phyloP scores from a whole-genome alignment of 371 early-diverging fungal species.

The Zopfochytrium polystomum region DNA sequence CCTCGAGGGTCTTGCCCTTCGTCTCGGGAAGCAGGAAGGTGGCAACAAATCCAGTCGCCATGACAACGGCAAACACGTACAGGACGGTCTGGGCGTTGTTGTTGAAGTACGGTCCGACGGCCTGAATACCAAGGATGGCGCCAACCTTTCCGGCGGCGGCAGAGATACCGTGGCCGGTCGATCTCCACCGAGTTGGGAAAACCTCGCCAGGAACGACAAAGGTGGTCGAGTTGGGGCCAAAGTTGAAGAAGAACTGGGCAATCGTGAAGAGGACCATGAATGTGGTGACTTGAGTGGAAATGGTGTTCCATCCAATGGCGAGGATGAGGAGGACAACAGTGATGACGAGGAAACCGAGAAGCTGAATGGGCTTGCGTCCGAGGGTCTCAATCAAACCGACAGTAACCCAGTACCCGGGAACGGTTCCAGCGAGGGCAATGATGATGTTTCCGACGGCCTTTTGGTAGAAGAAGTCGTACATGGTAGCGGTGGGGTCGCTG shows the following conservation, averaged over 20 bases:
- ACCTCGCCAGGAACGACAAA: constrained; percentile 81
- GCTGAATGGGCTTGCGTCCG: constrained; percentile 79
- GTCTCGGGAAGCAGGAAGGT: constrained; percentile 73
- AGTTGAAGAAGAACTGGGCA: constrained; percentile 86
- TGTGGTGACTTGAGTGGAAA: constrained; percentile 34
- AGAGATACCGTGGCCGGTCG: constrained; percentile 85
- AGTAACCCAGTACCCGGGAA: constrained; percentile 70
- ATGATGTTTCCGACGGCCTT: constrained; percentile 26
- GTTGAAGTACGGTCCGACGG: constrained; percentile 29
- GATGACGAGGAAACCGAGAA: constrained; percentile 62
- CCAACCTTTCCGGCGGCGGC: constrained; percentile 85
- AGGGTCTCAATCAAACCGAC: constrained; percentile 71
- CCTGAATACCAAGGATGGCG: constrained; percentile 58
- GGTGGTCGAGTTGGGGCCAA: constrained; percentile 88
- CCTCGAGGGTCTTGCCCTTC: constrained; percentile 68
- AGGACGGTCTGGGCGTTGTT: constrained; percentile 14
- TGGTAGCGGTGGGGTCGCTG: constrained; percentile 33
- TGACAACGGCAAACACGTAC: constrained; percentile 28
- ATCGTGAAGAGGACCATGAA: constrained; percentile 73
- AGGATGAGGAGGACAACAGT: constrained; percentile 73
- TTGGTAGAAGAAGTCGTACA: constrained; percentile 20
- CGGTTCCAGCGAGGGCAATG: constrained; percentile 20
- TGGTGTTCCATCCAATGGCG: constrained; percentile 14
- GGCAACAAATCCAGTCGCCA: constrained; percentile 26
- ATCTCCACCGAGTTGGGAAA: constrained; percentile 84